Evolutionary conservation across 2,329 filamentous ascomycete genomes (phyloP).

Genomic region (Magnaporthiopsis rhizophila): DNA sequence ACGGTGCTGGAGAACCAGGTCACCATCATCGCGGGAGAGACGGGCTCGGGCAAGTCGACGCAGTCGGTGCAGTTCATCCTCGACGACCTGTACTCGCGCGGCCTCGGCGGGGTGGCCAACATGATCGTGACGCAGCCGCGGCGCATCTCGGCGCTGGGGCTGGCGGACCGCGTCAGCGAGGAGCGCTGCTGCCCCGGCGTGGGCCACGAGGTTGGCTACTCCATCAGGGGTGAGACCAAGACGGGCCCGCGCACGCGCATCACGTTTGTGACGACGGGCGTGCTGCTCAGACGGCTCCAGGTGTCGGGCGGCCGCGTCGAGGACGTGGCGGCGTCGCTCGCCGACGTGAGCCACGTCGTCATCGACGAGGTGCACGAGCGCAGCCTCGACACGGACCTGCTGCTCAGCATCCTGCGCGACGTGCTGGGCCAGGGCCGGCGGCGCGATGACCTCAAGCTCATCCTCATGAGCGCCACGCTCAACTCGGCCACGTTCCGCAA

Average conservation of each 20-base stretch:
- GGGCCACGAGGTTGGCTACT: constrained; percentile 84
- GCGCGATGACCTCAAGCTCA: constrained; percentile 76
- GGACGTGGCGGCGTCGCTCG: constrained; percentile 72
- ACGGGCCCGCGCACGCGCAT: constrained; percentile 70
- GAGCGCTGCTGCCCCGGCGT: constrained; percentile 69
- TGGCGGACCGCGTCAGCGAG: constrained; percentile 90
- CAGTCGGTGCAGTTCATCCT: constrained; percentile 95
- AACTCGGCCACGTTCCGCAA: constrained; percentile 77
- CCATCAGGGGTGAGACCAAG: constrained; percentile 84
- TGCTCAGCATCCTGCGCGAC: constrained; percentile 79
- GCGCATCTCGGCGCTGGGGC: constrained; percentile 84
- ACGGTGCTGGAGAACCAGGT: constrained; percentile 75
- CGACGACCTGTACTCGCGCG: constrained; percentile 74
- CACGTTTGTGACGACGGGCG: constrained; percentile 93
- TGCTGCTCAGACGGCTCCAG: constrained; percentile 83
- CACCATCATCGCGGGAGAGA: constrained; percentile 94
- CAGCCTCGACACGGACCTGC: constrained; percentile 88
- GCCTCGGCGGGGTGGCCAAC: constrained; percentile 70
- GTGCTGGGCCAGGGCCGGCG: constrained; percentile 60
- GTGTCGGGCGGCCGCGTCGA: constrained; percentile 74
- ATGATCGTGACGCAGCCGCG: constrained; percentile 95
- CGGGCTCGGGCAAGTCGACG: constrained; percentile 92
- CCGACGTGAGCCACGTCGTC: constrained; percentile 88
- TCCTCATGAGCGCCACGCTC: constrained; percentile 94
- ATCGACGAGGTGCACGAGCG: constrained; percentile 97